Conservation (phyloP, 106 monocot species). For the Apostasia shenzhenica region DNA sequence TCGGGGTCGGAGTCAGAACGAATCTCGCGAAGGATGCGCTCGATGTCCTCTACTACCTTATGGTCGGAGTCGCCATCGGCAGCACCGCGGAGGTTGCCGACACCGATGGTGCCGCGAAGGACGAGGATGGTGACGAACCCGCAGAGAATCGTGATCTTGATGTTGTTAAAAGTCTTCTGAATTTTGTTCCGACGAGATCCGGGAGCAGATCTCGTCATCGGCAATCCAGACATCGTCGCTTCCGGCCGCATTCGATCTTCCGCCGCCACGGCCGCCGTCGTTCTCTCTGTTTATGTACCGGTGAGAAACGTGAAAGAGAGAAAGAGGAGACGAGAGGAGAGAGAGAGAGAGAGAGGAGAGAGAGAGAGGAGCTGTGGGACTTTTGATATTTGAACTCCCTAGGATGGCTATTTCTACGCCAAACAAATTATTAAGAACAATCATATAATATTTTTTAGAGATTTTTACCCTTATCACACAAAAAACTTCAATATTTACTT, state of each 20-base stretch:
- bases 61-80: slow-evolving; percentile 11
- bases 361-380: too few relatives aligned
- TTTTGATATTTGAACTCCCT: too few relatives aligned
- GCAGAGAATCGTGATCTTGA: slow-evolving; percentile 66
- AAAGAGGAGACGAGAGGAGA: too few relatives aligned
- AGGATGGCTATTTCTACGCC: too few relatives aligned
- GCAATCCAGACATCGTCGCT: background rate
- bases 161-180: slow-evolving; percentile 63
- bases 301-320: too few relatives aligned
- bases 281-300: too few relatives aligned
- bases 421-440: too few relatives aligned
- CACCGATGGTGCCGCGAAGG: slow-evolving; percentile 67
- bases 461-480: too few relatives aligned
- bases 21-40: slow-evolving; percentile 54
- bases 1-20: slow-evolving; percentile 49
- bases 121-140: slow-evolving; percentile 74
- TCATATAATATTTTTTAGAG: too few relatives aligned
- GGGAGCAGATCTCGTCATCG: slow-evolving; percentile 10
- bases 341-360: too few relatives aligned
- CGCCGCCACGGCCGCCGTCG: background rate
- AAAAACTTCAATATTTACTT: too few relatives aligned
- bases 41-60: slow-evolving; percentile 54
- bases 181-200: slow-evolving; percentile 39
- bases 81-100: slow-evolving; percentile 40
- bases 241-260: background rate